Conservation (phyloP, 176 grass and related monocot species). For the Bromus sterilis region DNA sequence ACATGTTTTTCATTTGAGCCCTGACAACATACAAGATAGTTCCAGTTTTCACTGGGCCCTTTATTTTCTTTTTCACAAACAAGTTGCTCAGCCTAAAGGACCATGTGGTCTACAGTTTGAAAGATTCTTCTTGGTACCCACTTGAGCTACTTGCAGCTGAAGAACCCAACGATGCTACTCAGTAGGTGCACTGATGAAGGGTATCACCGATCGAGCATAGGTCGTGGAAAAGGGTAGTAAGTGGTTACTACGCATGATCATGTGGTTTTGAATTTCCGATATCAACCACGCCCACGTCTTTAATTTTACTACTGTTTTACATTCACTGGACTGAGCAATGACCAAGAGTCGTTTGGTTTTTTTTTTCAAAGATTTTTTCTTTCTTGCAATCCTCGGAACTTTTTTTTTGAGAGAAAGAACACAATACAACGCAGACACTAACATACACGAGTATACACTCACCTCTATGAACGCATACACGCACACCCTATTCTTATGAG, state of each 20-base stretch:
- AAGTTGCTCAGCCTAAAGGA: not conserved
- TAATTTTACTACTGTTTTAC: not conserved
- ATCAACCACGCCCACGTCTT: not conserved
- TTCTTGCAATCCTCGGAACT: too few relatives aligned
- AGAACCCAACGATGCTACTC: not conserved
- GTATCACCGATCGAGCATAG: too few relatives aligned
- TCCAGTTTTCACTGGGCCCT: not conserved
- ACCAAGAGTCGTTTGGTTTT: conserved; percentile 4
- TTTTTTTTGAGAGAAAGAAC: too few relatives aligned
- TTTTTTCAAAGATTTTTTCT: too few relatives aligned
- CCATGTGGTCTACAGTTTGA: not conserved
- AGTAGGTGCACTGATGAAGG: too few relatives aligned
- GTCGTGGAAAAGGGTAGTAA: not conserved
- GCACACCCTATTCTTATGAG: too few relatives aligned
- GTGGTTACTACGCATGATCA: not conserved
- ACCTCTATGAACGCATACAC: too few relatives aligned
- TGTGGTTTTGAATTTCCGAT: not conserved
- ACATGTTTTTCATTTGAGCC: not conserved
- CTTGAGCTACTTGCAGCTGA: not conserved
- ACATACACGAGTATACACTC: too few relatives aligned
- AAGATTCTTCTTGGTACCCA: not conserved
- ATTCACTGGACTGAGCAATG: not conserved
- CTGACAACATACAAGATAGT: not conserved
- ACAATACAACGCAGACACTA: too few relatives aligned
- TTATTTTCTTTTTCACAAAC: not conserved